Conservation (phyloP, 2,329 filamentous ascomycete species). For the Alternaria panax region DNA sequence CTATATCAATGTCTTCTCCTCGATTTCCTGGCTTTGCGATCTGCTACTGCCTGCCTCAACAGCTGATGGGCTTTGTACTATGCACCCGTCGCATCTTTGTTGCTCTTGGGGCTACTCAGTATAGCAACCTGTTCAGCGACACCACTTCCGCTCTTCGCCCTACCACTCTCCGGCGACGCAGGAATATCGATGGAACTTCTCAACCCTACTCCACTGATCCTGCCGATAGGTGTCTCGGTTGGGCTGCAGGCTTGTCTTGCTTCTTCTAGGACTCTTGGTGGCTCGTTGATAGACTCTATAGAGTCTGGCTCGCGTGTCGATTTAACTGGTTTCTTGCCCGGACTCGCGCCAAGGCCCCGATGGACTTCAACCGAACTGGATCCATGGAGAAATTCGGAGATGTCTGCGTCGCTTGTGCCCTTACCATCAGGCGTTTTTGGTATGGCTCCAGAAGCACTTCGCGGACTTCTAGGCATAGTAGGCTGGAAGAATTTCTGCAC, state of each 20-base stretch:
- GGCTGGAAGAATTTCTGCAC: constrained; percentile 48
- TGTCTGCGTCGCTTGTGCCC: constrained; percentile 52
- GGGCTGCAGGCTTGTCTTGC: constrained; percentile 26
- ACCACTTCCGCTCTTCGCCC: constrained; percentile 34
- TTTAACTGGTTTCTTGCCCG: constrained; percentile 24
- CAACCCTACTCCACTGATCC: constrained; percentile 39
- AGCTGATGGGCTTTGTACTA: neutral
- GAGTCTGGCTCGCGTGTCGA: constrained; percentile 39
- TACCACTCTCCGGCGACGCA: constrained; percentile 21
- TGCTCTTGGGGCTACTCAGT: constrained; percentile 32
- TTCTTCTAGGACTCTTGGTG: constrained; percentile 20
- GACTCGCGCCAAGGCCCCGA: constrained; percentile 48
- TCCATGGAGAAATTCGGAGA: constrained; percentile 46
- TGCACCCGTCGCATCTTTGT: constrained; percentile 4
- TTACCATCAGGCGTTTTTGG: constrained; percentile 29
- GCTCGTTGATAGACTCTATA: constrained; percentile 34
- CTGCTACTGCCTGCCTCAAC: neutral
- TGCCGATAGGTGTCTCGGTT: constrained; percentile 31
- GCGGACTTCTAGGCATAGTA: constrained; percentile 25
- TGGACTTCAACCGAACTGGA: constrained; percentile 45
- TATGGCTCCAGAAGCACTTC: constrained; percentile 21
- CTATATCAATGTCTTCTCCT: neutral
- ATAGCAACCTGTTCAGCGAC: constrained; percentile 46
- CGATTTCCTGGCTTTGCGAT: neutral
- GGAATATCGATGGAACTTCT: constrained; percentile 44